Evolutionary conservation across 1,284 basidiomycete genomes (phyloP), one percentile per base, ranked within the genome.

Genomic region (Ustilago shanxiensis): DNA sequence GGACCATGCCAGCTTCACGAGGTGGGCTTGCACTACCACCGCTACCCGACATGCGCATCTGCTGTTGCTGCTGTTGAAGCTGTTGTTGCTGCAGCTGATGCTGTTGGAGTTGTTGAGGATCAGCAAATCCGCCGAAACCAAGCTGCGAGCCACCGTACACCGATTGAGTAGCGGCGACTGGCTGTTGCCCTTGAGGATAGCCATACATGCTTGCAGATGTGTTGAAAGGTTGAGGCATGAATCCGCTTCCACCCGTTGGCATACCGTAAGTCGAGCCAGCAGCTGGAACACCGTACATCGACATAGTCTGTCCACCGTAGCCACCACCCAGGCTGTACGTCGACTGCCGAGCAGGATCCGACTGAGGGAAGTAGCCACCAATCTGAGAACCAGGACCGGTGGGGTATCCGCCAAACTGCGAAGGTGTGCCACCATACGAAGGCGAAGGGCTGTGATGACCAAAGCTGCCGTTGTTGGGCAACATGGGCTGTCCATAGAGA

Each of bases 291-390:
- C 79, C 79, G 37, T 79, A 80, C 79, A 79, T 81, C 28, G 72
- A 77, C 79, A 81, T 82, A n/a, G 75, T 41, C 49, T 76, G 76
- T 41, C 68, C 77, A 22, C 79, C 76, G 39, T 79, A 82, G 26
- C 47, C 63, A 16, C 65, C 77, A 16, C 65, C 77, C 22, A 82
- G 45, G 55, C 71, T 79, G 54, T 78, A 80, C 14, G 67, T 75
- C 47, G 77, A 79, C 22, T 80, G 77, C 28, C 80, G 62, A 26
- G 75, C 79, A 14, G 69, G 49, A 35, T 74, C 70, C 20, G 41
- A 49, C 22, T 65, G 68, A 18, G 76, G 70, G 69, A 78, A 79
- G 61, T 74, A 77, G 16, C 66, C 68, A 18, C 65, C 65, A 39
- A 67, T 62, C 65, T 78, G 76, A 31, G 71, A 73, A 1, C 67